Evolutionary conservation across 2,329 filamentous ascomycete genomes (phyloP).

Genomic region (Diaporthe batatas): DNA sequence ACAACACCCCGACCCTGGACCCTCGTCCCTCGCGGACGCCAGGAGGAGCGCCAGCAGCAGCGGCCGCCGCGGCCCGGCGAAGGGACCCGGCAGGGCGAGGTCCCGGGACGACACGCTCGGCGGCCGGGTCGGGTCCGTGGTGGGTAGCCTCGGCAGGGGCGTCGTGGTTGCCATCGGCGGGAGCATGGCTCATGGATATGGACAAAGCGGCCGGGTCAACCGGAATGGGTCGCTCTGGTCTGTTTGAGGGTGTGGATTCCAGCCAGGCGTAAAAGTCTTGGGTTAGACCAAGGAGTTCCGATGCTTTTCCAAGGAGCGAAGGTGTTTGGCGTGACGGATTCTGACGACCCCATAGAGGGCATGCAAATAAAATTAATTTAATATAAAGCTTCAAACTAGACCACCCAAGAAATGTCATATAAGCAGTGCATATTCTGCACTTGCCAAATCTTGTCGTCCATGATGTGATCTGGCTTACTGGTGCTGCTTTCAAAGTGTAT

Average conservation of each 20-base stretch:
- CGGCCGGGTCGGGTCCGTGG: slow-evolving; percentile 16
- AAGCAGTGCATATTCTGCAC: neutral
- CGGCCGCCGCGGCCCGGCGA: too few relatives aligned
- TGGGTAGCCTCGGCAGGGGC: slow-evolving; percentile 7
- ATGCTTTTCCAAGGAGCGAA: neutral
- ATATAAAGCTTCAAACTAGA: neutral
- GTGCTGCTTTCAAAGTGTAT: neutral
- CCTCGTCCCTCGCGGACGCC: neutral
- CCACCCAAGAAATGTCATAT: neutral
- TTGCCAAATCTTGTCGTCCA: neutral
- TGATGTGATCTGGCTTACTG: neutral
- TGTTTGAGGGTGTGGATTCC: neutral
- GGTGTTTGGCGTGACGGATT: neutral
- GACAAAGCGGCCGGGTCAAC: neutral
- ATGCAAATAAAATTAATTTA: neutral
- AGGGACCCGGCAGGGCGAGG: neutral
- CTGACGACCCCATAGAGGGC: neutral
- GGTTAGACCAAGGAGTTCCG: neutral
- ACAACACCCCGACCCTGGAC: neutral
- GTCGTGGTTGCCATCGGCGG: slow-evolving; percentile 14
- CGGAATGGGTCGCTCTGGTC: neutral
- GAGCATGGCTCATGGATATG: slow-evolving; percentile 22
- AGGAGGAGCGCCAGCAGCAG: neutral
- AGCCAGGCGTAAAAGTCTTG: neutral
- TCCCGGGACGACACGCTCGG: neutral